phyloP scores from a whole-genome alignment of 139 green algal genomes.

The Mychonastes homosphaera region DNA sequence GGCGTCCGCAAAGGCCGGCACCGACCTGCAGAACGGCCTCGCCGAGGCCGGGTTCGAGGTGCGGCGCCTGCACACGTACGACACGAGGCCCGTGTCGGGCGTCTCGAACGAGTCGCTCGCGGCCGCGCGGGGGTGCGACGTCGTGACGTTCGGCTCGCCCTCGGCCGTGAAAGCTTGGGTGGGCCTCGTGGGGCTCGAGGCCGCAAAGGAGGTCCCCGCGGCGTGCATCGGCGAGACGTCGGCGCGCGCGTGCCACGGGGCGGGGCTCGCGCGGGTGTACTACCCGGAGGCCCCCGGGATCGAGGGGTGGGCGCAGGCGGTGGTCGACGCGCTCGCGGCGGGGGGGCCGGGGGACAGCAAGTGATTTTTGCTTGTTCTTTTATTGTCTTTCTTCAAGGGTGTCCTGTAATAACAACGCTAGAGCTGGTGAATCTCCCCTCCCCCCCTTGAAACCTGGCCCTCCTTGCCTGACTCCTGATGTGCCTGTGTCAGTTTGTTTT shows the following conservation, averaged over 20 bases:
- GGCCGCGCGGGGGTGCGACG: constrained; percentile 36
- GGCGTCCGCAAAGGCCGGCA: constrained; percentile 53
- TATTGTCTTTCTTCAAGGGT: no score
- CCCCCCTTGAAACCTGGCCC: no score
- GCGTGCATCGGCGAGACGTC: constrained; percentile 75
- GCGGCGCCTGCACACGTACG: constrained; percentile 72
- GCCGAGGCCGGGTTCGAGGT: constrained; percentile 51
- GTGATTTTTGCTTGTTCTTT: no score
- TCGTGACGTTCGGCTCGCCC: constrained; percentile 74
- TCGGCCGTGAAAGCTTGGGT: constrained; percentile 83
- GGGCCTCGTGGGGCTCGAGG: constrained; percentile 34
- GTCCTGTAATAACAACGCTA: no score
- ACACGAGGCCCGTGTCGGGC: constrained; percentile 34
- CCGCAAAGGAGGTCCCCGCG: constrained; percentile 18
- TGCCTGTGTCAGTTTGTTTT: no score
- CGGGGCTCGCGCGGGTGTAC: constrained; percentile 38
- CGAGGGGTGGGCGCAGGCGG: constrained; percentile 45
- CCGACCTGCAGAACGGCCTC: constrained; percentile 59
- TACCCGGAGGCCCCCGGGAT: constrained; percentile 55
- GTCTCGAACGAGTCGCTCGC: constrained; percentile 23
- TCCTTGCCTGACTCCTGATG: no score
- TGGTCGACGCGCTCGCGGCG: constrained; percentile 29
- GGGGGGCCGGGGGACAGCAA: not conserved
- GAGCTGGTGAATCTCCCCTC: no score
- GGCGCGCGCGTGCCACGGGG: constrained; percentile 38